Base-by-base conservation (phyloP, 2,329 filamentous ascomycete species). In the Cladorrhinum sp. region DNA sequence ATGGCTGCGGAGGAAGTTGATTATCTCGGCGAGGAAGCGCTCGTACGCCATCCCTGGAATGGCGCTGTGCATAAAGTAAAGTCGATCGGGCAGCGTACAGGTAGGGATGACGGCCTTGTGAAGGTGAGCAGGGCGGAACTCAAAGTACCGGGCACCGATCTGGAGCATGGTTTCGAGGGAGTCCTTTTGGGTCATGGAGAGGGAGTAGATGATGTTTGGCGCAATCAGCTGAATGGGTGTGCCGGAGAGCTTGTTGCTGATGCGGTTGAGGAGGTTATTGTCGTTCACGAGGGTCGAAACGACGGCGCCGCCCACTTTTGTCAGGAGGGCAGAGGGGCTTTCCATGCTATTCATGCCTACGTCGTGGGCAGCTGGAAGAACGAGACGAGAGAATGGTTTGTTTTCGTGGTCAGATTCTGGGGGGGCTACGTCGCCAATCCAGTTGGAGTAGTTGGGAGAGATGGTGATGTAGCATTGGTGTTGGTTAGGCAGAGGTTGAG, bases 161-260 rank as follows among this genome's bases (percentile, higher is more conserved):
- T 69, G 69, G 54, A 83, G 73, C 50, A 82, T 78, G 6, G 72
- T 72, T 8, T 71, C 65, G 0, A 82, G 70, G 1, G 67, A 69
- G 63, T 82, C 79, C 63, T 83, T 83, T 55, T 82, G 80, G 7
- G 79, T 82, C 51, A 82, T 75, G 60, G 79, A 77, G 1, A 82
- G 73, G 6, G 77, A 78, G 59, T 73, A 72, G 65, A 83, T 75
- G 66, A 82, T 81, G 65, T 71, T 70, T 55, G 72, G 72, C n/a
- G 72, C 71, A 29, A 74, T 68, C 25, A 70, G 65, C 32, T 66
- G 62, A 54, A 73, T 69, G 54, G 70, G 32, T 49, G 60, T 61
- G 60, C 73, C 68, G 45, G 69, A 65, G 13, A 73, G 64, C 27
- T 66, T 54, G 48, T 62, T 38, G 45, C 72, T 58, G 22, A 66